phyloP scores from a whole-genome alignment of 345 rosid genomes.

The Trapa incisa region DNA sequence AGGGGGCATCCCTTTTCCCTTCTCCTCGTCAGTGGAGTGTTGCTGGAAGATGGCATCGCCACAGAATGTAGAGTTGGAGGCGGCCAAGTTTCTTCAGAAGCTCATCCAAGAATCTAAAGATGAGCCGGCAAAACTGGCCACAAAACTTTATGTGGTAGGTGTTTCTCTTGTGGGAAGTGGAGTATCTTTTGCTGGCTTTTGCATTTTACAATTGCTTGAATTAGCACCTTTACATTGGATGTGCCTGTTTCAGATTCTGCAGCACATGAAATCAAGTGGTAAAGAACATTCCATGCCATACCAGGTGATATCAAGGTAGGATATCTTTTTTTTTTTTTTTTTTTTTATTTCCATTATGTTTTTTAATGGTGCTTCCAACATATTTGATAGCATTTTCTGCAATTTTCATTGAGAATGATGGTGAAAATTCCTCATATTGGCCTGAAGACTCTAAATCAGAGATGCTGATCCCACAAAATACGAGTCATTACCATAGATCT shows the following conservation, averaged over 20 bases:
- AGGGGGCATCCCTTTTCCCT: neutral
- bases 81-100: constrained; percentile 94
- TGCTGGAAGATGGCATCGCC: constrained; percentile 27
- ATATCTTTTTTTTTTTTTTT: neutral
- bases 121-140: constrained; percentile 86
- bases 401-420: neutral
- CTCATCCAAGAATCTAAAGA: constrained; percentile 96
- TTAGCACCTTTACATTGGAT: neutral
- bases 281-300: constrained; percentile 98
- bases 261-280: constrained; percentile 96
- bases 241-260: constrained; percentile 54
- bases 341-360: neutral
- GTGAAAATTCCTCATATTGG: neutral
- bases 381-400: neutral
- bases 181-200: neutral
- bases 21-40: neutral
- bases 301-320: constrained; percentile 97
- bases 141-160: constrained; percentile 83
- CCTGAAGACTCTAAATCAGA: neutral
- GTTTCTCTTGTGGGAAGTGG: neutral
- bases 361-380: neutral
- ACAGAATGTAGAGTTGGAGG: constrained; percentile 89
- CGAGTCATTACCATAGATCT: neutral
- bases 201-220: neutral
- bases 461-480: neutral